Evolutionary conservation across 495 filamentous ascomycete species (phyloP).

Genomic region (Umbilicaria muhlenbergii): DNA sequence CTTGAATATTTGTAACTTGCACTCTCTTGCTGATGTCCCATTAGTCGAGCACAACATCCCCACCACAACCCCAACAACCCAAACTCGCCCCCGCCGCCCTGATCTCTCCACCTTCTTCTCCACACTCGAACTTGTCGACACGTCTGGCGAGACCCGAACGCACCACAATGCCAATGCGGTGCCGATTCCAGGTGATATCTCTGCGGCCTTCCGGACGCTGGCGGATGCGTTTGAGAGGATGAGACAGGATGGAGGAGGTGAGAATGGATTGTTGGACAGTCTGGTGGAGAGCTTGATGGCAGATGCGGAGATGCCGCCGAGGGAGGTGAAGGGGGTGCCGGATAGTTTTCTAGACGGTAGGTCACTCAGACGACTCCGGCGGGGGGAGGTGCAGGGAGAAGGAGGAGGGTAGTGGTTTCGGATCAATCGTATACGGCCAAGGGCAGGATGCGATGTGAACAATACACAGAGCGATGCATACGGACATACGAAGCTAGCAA

Average conservation of each 20-base stretch:
- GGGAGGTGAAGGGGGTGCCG: conserved; percentile 54
- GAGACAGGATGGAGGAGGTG: conserved; percentile 20
- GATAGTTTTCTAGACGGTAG: conserved; percentile 63
- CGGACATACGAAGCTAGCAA: too few species aligned
- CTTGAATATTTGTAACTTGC: conserved; percentile 2
- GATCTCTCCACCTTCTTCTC: conserved; percentile 84
- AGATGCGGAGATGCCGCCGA: conserved; percentile 50
- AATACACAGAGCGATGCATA: too few species aligned
- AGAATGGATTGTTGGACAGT: conserved; percentile 34
- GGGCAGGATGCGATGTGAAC: too few species aligned
- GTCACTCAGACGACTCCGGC: not conserved
- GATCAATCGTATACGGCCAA: too few species aligned
- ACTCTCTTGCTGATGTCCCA: not conserved
- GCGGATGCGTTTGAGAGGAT: conserved; percentile 42
- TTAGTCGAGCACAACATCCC: conserved; percentile 65
- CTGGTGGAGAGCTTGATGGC: conserved; percentile 48
- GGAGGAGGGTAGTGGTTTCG: too few species aligned
- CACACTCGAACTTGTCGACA: conserved; percentile 50
- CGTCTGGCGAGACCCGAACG: conserved; percentile 24
- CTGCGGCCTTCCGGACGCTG: conserved; percentile 42
- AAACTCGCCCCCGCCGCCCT: conserved; percentile 40
- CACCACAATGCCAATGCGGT: conserved; percentile 43
- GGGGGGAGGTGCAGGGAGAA: not conserved
- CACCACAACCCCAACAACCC: conserved; percentile 20
- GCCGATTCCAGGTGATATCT: conserved; percentile 57